Base-by-base conservation (phyloP, 148 eudicot genomes). In the Amaranthus cruentus region DNA sequence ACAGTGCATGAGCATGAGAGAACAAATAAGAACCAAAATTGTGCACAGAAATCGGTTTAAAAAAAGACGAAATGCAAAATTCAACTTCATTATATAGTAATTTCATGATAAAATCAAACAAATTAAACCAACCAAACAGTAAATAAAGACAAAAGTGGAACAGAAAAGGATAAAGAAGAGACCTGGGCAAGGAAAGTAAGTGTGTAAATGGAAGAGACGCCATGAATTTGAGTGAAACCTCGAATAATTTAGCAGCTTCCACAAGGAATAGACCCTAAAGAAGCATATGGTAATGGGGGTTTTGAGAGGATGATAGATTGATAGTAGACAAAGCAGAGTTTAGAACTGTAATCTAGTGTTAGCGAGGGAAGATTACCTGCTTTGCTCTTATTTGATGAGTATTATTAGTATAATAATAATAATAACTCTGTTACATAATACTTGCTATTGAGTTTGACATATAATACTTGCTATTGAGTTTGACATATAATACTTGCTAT, bases 191-290 rank as follows among this genome's bases (percentile, higher is more conserved):
- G 42, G 77, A 77, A 6, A 82, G 76, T 73, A 80, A 80, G 54
- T 80, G 86, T 42, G 89, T 71, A 44, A 78, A 57, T 53, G 86
- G 82, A n/a, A 81, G 72, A 77, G 86, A 78, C 10, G 87, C 78
- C 89, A 88, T 28, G 38, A 28, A 28, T 85, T 72, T 49, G 15
- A 65, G 64, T 28, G 12, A 75, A 77, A 57, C 76, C 10, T 58
- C 28, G 13, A 55, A 5, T 55, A 10, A 49, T 57, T 49, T 13
- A 66, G 72, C 38, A 18, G 2, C 21, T 42, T 47, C 7, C 38
- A 28, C 38, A 28, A 28, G 38, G 38, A 28, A 10, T 38, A 11
- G 14, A 62, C 38, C 18, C 69, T 11, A 18, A 15, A 6, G 69
- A 3, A 1, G 48, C 8, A 38, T 48, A 69, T 18, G 4, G 2